Conservation (phyloP, 2,329 filamentous ascomycete genomes). For the Botrytis galanthina region DNA sequence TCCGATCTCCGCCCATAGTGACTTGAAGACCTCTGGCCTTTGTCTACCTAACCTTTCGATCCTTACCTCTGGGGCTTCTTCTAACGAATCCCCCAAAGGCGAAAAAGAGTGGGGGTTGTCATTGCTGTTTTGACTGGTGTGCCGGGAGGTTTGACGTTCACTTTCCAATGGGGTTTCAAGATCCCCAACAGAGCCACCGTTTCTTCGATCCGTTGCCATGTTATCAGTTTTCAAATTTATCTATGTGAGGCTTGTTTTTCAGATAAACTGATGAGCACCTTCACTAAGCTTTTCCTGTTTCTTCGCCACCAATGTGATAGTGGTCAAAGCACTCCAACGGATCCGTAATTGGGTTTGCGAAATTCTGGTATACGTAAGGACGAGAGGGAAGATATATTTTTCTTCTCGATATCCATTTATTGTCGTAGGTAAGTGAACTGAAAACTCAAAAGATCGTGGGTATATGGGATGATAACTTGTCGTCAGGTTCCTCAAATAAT, state of each 20-base stretch:
- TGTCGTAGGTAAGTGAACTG: neutral
- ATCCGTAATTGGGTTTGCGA: neutral
- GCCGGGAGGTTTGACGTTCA: slow-evolving; percentile 3
- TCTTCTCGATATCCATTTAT: slow-evolving; percentile 12
- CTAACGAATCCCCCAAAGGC: slow-evolving; percentile 15
- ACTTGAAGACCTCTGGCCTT: slow-evolving; percentile 53
- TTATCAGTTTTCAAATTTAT: neutral
- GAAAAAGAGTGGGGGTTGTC: neutral
- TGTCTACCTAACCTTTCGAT: slow-evolving; percentile 58
- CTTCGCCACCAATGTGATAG: neutral
- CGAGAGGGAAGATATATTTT: neutral
- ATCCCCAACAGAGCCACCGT: neutral
- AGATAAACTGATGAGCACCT: neutral
- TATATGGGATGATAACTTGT: slow-evolving; percentile 6
- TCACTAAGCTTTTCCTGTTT: neutral
- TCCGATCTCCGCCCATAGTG: slow-evolving; percentile 52
- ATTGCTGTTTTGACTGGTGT: neutral
- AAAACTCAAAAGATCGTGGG: neutral
- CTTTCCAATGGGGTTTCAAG: neutral
- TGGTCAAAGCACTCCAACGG: neutral
- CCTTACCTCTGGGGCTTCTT: slow-evolving; percentile 37
- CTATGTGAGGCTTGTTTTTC: neutral
- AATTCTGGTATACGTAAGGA: neutral
- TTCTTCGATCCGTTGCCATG: neutral
- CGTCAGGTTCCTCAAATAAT: neutral